These are phyloP conservation scores for Leptographium galeiforme DNA, from an alignment of 2,329 filamentous ascomycete species.

Conservation along the genomic window DNA sequence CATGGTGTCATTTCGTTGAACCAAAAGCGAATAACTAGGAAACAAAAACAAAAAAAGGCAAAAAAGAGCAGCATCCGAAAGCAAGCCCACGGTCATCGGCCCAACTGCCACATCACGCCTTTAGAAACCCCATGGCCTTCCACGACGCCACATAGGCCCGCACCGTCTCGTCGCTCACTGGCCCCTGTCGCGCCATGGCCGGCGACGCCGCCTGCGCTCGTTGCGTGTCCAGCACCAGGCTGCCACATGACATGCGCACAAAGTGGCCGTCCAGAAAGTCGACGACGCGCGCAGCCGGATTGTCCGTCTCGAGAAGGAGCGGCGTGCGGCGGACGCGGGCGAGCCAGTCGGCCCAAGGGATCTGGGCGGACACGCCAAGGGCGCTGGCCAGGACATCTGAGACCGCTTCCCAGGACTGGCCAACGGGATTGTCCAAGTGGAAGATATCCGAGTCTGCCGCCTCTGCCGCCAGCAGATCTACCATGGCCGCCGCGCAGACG, in stretches of 20 bases:
- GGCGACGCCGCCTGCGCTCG: not conserved
- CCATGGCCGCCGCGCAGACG: conserved; percentile 14
- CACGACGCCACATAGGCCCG: not conserved
- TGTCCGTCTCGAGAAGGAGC: conserved; percentile 7
- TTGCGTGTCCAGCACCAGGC: conserved; percentile 15
- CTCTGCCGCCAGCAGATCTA: conserved; percentile 13
- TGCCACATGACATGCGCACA: conserved; percentile 18
- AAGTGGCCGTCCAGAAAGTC: conserved; percentile 19
- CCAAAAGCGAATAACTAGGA: too few relatives aligned
- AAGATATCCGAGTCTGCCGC: conserved; percentile 12
- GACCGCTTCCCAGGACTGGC: conserved; percentile 17
- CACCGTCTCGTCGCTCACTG: not conserved
- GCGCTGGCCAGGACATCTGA: conserved; percentile 9
- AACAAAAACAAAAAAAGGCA: too few relatives aligned
- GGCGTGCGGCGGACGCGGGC: conserved; percentile 13
- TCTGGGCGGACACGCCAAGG: conserved; percentile 12
- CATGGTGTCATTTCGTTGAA: too few relatives aligned
- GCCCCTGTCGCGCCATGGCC: not conserved
- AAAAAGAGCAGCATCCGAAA: too few relatives aligned
- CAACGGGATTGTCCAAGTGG: conserved; percentile 18
- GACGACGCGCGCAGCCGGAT: conserved; percentile 15
- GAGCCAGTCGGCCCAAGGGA: conserved; percentile 18
- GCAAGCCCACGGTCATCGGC: too few relatives aligned
- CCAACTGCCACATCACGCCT: too few relatives aligned
- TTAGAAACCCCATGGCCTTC: conserved; percentile 1